Conservation (phyloP, 1,284 basidiomycete species). For the Naganishia cerealis region DNA sequence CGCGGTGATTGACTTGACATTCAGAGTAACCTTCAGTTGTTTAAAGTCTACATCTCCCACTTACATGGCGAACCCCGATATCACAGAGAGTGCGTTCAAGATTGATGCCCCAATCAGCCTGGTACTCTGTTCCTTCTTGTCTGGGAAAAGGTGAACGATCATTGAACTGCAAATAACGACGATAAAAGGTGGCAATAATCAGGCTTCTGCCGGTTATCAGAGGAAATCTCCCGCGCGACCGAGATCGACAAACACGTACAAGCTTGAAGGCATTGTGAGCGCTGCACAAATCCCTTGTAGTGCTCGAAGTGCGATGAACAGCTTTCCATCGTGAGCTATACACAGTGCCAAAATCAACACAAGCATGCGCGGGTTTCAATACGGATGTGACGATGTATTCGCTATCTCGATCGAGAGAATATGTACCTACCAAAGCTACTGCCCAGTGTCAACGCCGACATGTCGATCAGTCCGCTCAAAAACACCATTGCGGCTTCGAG, state of each 20-base stretch:
- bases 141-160: constrained; percentile 15
- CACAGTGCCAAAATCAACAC: not conserved
- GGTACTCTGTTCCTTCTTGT: constrained; percentile 14
- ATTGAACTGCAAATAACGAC: constrained; percentile 4
- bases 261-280: constrained; percentile 12
- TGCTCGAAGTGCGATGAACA: constrained; percentile 10
- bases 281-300: constrained; percentile 18
- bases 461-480: constrained; percentile 43
- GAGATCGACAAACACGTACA: not conserved
- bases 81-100: constrained; percentile 2
- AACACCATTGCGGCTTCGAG: constrained; percentile 46
- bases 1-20: not conserved
- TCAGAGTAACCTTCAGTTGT: no score
- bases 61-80: constrained; percentile 14
- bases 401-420: not conserved
- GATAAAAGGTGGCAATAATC: not conserved
- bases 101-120: constrained; percentile 14
- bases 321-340: constrained; percentile 8
- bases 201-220: no score
- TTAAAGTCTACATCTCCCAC: not conserved
- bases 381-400: not conserved
- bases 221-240: no score
- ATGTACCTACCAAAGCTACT: constrained; percentile 40
- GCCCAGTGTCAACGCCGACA: constrained; percentile 44
- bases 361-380: not conserved